A percentile compares a stretch with the other conserved stretches of the same genome.
Evolutionary conservation across 2,329 filamentous ascomycete species (phyloP).

Genomic region (Trichoderma harzianum): DNA sequence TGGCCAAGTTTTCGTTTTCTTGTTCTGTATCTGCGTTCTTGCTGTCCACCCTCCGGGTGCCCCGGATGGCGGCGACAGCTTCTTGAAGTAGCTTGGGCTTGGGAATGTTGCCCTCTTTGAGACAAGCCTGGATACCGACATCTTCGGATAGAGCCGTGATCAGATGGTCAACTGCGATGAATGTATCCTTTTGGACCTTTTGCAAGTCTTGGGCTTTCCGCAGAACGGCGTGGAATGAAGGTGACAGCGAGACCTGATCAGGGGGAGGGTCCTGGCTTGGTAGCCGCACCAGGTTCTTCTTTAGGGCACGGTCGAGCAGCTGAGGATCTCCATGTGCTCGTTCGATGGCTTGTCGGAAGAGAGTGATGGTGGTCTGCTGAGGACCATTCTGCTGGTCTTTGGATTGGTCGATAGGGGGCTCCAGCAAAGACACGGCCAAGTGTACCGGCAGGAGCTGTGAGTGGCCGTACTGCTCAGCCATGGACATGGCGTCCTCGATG

Average conservation of each 20-base stretch:
- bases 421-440: slow-evolving; percentile 77
- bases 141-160: slow-evolving; percentile 86
- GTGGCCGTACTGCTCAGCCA: slow-evolving; percentile 88
- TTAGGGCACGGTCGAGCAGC: slow-evolving; percentile 80
- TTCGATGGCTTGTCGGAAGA: slow-evolving; percentile 93
- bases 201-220: slow-evolving; percentile 84
- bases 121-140: slow-evolving; percentile 62
- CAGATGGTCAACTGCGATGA: slow-evolving; percentile 90
- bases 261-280: slow-evolving; percentile 94
- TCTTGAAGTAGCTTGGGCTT: slow-evolving; percentile 87
- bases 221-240: slow-evolving; percentile 76
- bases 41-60: slow-evolving; percentile 89
- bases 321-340: slow-evolving; percentile 90
- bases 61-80: slow-evolving; percentile 87
- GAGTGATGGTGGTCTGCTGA: slow-evolving; percentile 61
- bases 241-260: slow-evolving; percentile 79
- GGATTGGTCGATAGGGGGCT: slow-evolving; percentile 70
- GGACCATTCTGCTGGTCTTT: slow-evolving; percentile 80
- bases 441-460: slow-evolving; percentile 88
- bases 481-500: slow-evolving; percentile 79
- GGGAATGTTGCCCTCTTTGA: slow-evolving; percentile 86
- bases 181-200: slow-evolving; percentile 96
- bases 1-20: slow-evolving; percentile 93
- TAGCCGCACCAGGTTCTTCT: slow-evolving; percentile 85
- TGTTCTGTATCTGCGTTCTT: slow-evolving; percentile 92